These are phyloP conservation scores for Vishniacozyma victoriae DNA, from an alignment of 768 basidiomycete genomes.

Conservation along the genomic window DNA sequence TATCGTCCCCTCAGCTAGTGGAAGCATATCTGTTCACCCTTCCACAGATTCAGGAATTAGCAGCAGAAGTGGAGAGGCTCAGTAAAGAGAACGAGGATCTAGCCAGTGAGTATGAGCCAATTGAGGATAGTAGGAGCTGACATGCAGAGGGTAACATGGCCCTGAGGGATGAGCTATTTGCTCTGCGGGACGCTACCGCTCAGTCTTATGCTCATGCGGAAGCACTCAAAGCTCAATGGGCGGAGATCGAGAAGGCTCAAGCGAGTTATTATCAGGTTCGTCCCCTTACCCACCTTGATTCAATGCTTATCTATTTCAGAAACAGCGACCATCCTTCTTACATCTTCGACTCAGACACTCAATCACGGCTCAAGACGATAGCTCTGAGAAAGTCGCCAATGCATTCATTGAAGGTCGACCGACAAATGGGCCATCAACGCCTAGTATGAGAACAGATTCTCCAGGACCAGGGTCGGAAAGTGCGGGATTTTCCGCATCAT, in stretches of 20 bases:
- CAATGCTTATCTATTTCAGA: constrained; percentile 53
- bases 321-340: constrained; percentile 79
- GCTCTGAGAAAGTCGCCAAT: constrained; percentile 76
- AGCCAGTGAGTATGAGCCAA: constrained; percentile 59
- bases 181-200: constrained; percentile 72
- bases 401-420: constrained; percentile 66
- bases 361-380: constrained; percentile 81
- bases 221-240: constrained; percentile 72
- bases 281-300: too few species aligned
- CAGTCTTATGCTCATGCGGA: constrained; percentile 84
- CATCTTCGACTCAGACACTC: constrained; percentile 81
- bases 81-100: constrained; percentile 79
- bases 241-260: constrained; percentile 81
- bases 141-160: constrained; percentile 65
- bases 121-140: background rate
- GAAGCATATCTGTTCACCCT: constrained; percentile 81
- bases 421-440: too few species aligned
- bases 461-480: too few species aligned
- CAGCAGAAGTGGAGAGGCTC: constrained; percentile 69
- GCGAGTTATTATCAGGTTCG: constrained; percentile 76
- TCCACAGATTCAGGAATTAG: constrained; percentile 64
- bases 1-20: constrained; percentile 75
- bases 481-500: too few species aligned
- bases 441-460: too few species aligned
- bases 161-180: constrained; percentile 68